Percentiles rank a stretch among this genome's conserved stretches.
Conservation (phyloP, 805 yeast species). For the Ogataea ganodermae region DNA sequence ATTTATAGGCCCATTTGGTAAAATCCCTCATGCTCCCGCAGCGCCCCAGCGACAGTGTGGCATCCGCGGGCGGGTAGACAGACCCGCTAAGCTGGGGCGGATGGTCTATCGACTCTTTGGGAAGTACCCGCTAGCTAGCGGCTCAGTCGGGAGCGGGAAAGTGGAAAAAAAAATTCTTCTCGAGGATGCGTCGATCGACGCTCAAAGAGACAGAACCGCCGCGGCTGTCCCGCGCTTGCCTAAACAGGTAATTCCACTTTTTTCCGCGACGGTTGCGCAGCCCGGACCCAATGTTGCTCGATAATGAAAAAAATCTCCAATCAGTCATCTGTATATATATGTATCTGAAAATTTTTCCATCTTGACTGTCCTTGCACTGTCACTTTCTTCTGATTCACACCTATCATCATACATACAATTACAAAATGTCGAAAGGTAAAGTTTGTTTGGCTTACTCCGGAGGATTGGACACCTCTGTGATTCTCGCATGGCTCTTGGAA, state of each 20-base stretch:
- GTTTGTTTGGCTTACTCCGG: slow-evolving; percentile 99
- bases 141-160: not conserved
- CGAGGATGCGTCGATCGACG: not conserved
- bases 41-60: not conserved
- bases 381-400: not conserved
- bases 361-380: not conserved
- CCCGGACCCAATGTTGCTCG: not conserved
- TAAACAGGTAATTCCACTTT: slow-evolving; percentile 4
- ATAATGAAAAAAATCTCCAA: not conserved
- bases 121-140: slow-evolving; percentile 1
- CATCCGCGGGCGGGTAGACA: slow-evolving; percentile 6
- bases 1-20: not conserved
- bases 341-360: slow-evolving; percentile 10
- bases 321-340: slow-evolving; percentile 1
- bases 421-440: slow-evolving; percentile 91
- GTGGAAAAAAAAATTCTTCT: not conserved
- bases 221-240: not conserved
- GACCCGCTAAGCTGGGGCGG: slow-evolving; percentile 6
- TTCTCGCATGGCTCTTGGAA: slow-evolving; percentile 97
- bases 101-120: not conserved
- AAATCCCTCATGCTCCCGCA: not conserved
- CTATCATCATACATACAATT: not conserved
- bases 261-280: slow-evolving; percentile 12
- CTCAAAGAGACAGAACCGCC: not conserved
- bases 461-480: slow-evolving; percentile 97